Evolutionary conservation across 2,329 filamentous ascomycete genomes (phyloP).

Genomic region (Camptophora hylomeconis): DNA sequence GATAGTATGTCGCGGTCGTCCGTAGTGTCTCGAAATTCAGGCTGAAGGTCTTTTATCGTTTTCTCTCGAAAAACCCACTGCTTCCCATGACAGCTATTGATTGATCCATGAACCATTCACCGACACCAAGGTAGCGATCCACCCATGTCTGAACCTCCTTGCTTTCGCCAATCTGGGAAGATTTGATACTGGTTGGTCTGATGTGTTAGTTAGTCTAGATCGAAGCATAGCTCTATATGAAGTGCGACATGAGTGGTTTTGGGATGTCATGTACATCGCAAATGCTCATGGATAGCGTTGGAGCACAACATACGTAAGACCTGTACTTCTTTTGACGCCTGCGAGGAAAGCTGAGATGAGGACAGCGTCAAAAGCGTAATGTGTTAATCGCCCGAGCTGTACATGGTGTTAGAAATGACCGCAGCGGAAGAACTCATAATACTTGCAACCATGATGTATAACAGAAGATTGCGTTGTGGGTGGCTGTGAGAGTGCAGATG

Average conservation of each 20-base stretch:
- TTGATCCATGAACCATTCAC: conserved; percentile 97
- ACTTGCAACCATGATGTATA: conserved; percentile 33
- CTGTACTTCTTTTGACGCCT: conserved; percentile 93
- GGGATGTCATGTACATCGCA: not conserved
- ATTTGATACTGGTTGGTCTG: conserved; percentile 59
- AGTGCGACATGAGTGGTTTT: not conserved
- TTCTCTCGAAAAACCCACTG: conserved; percentile 83
- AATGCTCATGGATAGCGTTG: conserved; percentile 5
- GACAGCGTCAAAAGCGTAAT: conserved; percentile 94
- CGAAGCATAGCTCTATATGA: too few relatives aligned
- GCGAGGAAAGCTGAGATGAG: conserved; percentile 91
- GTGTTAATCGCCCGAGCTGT: conserved; percentile 84
- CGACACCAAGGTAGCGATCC: conserved; percentile 82
- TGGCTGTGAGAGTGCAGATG: too few relatives aligned
- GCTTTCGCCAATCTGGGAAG: conserved; percentile 71
- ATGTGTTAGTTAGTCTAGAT: conserved; percentile 22
- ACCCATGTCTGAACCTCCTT: conserved; percentile 79
- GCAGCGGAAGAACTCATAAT: too few relatives aligned
- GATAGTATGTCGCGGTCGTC: too few relatives aligned
- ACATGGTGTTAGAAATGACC: too few relatives aligned
- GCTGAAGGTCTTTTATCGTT: conserved; percentile 42
- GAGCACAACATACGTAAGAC: conserved; percentile 70
- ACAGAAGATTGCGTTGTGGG: too few relatives aligned
- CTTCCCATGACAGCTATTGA: conserved; percentile 82
- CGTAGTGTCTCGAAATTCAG: too few relatives aligned